Conservation (phyloP, 2,329 filamentous ascomycete genomes). For the Hymenoscyphus albidus region DNA sequence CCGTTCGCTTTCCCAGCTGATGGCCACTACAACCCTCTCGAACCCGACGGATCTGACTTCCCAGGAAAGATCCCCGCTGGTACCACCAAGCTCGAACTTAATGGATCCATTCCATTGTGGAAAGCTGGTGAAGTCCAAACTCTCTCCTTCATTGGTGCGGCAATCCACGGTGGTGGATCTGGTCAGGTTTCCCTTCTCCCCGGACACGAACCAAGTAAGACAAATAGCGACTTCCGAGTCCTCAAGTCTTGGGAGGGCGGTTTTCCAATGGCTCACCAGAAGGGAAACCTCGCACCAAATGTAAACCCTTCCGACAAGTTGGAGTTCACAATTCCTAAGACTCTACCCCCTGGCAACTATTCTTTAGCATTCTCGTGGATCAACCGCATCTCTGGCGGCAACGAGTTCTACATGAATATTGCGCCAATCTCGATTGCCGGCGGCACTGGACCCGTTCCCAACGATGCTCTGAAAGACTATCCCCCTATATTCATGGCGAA, state of each 20-base stretch:
- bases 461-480: neutral
- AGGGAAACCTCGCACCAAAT: neutral
- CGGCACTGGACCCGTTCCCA: neutral
- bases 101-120: neutral
- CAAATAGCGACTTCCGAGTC: neutral
- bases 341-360: slow-evolving; percentile 4
- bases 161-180: slow-evolving; percentile 6
- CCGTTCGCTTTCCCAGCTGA: neutral
- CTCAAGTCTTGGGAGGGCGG: slow-evolving; percentile 4
- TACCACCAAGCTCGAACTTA: neutral
- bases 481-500: slow-evolving; percentile 8
- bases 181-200: neutral
- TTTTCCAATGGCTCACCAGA: neutral
- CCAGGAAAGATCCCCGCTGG: slow-evolving; percentile 2
- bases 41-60: slow-evolving; percentile 2
- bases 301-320: neutral
- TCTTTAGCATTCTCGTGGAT: neutral
- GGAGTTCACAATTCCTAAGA: slow-evolving; percentile 1
- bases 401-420: slow-evolving; percentile 8
- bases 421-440: slow-evolving; percentile 1
- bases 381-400: neutral
- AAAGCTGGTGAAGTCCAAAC: neutral
- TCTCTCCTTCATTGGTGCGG: neutral
- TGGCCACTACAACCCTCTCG: slow-evolving; percentile 1
- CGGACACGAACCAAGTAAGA: neutral